phyloP scores from a whole-genome alignment of 2,329 filamentous ascomycete species.

The Teratosphaeria epicoccoides region DNA sequence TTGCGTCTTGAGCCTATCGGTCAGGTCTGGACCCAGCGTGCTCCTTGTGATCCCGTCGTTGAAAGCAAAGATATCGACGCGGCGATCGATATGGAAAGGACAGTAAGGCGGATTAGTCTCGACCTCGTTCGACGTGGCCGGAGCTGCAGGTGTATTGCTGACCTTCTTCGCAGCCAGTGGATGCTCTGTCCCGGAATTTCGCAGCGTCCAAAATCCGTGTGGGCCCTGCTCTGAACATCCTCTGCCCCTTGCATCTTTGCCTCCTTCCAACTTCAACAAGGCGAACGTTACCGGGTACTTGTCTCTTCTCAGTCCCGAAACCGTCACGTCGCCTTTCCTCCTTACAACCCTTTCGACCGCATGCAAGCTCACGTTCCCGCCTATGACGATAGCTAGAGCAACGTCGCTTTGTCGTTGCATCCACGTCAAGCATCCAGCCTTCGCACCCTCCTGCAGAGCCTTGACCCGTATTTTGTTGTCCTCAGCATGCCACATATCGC shows the following conservation, averaged over 20 bases:
- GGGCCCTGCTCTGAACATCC: conserved; percentile 20
- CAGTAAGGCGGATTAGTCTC: conserved; percentile 94
- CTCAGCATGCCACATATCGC: conserved; percentile 60
- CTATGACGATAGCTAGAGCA: conserved; percentile 53
- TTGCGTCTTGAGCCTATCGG: conserved; percentile 10
- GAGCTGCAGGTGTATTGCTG: background rate
- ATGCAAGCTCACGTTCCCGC: conserved; percentile 57
- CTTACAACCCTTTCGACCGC: conserved; percentile 42
- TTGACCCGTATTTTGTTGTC: conserved; percentile 66
- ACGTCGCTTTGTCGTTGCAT: conserved; percentile 49
- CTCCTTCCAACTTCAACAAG: conserved; percentile 15
- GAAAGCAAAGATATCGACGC: conserved; percentile 68
- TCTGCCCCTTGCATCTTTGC: background rate
- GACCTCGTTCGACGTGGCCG: conserved; percentile 13
- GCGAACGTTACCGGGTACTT: conserved; percentile 16
- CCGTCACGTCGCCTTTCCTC: conserved; percentile 36
- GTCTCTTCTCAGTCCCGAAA: conserved; percentile 34
- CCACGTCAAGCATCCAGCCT: conserved; percentile 55
- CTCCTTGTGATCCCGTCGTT: conserved; percentile 14
- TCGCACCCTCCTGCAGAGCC: conserved; percentile 36
- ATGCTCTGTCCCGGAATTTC: conserved; percentile 4
- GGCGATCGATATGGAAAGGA: conserved; percentile 84
- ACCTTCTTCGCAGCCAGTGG: background rate
- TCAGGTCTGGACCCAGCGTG: conserved; percentile 1
- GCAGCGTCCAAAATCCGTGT: conserved; percentile 33